Percentiles rank a stretch among this genome's conserved stretches.
These are phyloP conservation scores for Tricladium varicosporioides DNA, from an alignment of 2,329 filamentous ascomycete species.

Conservation along the genomic window DNA sequence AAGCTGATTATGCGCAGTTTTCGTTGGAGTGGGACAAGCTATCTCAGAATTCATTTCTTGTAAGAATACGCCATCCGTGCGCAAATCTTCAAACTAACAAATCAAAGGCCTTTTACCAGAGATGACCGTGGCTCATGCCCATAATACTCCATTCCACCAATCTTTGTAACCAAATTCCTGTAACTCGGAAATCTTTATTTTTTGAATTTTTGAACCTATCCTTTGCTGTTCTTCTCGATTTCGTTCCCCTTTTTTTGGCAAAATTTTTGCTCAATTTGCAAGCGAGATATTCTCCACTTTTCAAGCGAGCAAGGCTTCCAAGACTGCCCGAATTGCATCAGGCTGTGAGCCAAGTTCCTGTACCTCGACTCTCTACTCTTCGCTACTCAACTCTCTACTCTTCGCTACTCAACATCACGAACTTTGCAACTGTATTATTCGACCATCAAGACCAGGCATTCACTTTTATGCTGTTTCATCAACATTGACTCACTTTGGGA, in stretches of 20 bases:
- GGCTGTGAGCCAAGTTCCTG: no score
- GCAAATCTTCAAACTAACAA: no score
- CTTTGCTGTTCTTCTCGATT: slow-evolving; percentile 4
- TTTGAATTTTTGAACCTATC: slow-evolving; percentile 18
- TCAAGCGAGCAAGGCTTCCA: background rate
- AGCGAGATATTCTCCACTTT: background rate
- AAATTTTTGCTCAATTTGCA: background rate
- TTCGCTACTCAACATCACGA: no score
- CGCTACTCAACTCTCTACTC: no score
- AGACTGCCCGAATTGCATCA: background rate
- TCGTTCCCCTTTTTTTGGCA: background rate
- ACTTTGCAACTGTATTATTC: no score
- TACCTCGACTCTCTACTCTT: no score
- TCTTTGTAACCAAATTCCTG: slow-evolving; percentile 45
- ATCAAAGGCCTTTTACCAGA: slow-evolving; percentile 35
- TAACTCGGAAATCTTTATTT: slow-evolving; percentile 25
- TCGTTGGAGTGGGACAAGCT: slow-evolving; percentile 36
- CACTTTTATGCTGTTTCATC: background rate
- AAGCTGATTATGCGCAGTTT: slow-evolving; percentile 4
- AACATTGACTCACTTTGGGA: background rate
- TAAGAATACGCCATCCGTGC: no score
- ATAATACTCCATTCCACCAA: slow-evolving; percentile 50
- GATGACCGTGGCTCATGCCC: slow-evolving; percentile 43
- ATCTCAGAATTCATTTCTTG: slow-evolving; percentile 39
- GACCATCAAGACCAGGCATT: no score